Evolutionary conservation across 352 stramenopile species (phyloP).

Genomic region (Lagenidium giganteum): DNA sequence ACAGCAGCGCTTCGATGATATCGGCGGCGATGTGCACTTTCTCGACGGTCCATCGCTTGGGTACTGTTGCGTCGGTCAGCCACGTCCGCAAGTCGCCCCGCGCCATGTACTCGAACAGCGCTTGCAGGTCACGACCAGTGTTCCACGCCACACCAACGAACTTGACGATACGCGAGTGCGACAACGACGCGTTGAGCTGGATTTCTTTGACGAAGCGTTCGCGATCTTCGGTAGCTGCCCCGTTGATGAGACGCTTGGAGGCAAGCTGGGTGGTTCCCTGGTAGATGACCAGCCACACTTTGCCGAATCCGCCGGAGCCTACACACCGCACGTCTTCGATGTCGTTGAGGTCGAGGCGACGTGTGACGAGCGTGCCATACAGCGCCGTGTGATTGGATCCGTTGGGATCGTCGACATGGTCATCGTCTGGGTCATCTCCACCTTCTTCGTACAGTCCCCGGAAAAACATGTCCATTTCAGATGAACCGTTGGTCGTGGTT

Average conservation of each 20-base stretch:
- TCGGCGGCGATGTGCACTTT: conserved; percentile 67
- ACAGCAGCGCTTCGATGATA: conserved; percentile 54
- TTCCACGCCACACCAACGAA: conserved; percentile 17
- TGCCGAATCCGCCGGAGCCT: conserved; percentile 4
- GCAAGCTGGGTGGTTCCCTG: neutral
- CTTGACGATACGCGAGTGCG: neutral
- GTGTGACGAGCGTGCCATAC: no score
- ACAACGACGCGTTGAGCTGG: conserved; percentile 18
- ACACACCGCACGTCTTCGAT: conserved; percentile 8
- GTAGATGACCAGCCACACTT: conserved; percentile 6
- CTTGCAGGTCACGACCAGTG: conserved; percentile 13
- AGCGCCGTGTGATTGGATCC: no score
- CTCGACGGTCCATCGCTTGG: conserved; percentile 35
- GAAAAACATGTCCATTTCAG: no score
- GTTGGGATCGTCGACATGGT: no score
- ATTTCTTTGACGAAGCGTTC: conserved; percentile 25
- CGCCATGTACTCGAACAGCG: conserved; percentile 11
- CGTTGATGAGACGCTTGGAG: conserved; percentile 10
- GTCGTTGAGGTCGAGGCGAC: no score
- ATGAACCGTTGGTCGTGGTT: no score
- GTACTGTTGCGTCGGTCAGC: conserved; percentile 17
- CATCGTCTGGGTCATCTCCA: no score
- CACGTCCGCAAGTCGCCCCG: conserved; percentile 9
- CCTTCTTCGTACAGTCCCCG: no score
- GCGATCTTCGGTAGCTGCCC: conserved; percentile 6